Evolutionary conservation across 116 monocot species (phyloP), one percentile per base, ranked within the genome.

Genomic region (Papilionanthe hybrid): DNA sequence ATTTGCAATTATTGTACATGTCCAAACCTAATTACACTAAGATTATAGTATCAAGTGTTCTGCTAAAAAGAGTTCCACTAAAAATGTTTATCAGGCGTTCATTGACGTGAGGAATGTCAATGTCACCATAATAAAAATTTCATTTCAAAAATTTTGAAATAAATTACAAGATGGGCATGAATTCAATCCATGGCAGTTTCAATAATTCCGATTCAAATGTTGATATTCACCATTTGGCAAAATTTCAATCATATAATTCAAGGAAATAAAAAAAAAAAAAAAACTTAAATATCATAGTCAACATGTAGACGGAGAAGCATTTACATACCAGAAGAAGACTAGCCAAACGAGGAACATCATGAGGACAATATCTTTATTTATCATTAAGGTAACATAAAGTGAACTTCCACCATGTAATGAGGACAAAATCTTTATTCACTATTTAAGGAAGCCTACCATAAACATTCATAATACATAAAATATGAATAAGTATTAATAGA

Each of bases 331-430:
- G 81, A 79, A 94, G 84, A 41, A 92, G 75, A 55, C 82, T 76
- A 75, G 94, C 89, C 42, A 66, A 74, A 77, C 88, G 85, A 86
- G 87, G 65, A 83, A 94, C 81, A 41, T 94, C 97, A 83, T 83
- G 84, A 74, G 94, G 92, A 87, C 92, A 86, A 85, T 97, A 97
- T 91, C 97, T 97, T 84, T 49, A 72, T 78, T 47, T 81, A 72
- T 25, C 19, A 66, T 92, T 63, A 92, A 92, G 82, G 87, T 32
- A 6, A 69, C 13, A 53, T 55, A 75, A 42, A 17, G 41, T 57
- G 42, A 43, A 77, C 8, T 56, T 9, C 37, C 37, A 2, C 37
- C 37, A 9, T 43, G 45, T 73, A 0, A 22, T n/a, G 32, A 73
- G 44, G 1, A 43, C 1, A 73, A 73, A 15, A 73, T 19, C 20